Evolutionary conservation across 352 stramenopile genomes (phyloP).

Genomic region (Globisporangium emineosum): DNA sequence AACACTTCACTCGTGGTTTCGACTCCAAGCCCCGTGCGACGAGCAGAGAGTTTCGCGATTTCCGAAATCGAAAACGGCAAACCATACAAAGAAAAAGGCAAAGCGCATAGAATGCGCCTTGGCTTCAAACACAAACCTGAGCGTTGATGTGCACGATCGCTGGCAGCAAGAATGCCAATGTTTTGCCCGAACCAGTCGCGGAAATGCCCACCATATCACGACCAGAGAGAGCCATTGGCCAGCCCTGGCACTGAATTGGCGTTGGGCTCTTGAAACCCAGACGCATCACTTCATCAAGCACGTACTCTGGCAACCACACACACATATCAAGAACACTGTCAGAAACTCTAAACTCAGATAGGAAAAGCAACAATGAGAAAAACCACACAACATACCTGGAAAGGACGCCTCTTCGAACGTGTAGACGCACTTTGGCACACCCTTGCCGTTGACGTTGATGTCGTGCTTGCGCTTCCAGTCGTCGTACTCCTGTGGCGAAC

Average conservation of each 20-base stretch:
- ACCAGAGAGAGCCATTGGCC: conserved; percentile 97
- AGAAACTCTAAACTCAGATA: conserved; percentile 1
- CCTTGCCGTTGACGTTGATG: conserved; percentile 94
- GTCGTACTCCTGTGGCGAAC: conserved; percentile 88
- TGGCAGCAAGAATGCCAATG: conserved; percentile 97
- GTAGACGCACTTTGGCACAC: conserved; percentile 97
- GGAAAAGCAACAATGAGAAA: background rate
- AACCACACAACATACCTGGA: conserved; percentile 37
- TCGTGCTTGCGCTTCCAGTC: conserved; percentile 91
- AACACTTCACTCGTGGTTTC: conserved; percentile 11
- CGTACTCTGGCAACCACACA: conserved; percentile 78
- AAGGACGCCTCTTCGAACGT: conserved; percentile 94
- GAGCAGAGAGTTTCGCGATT: conserved; percentile 5
- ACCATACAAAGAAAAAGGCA: conserved; percentile 6
- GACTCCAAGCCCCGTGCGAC: conserved; percentile 8
- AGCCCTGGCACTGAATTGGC: conserved; percentile 92
- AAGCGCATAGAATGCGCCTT: conserved; percentile 8
- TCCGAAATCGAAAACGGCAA: conserved; percentile 17
- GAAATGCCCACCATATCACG: conserved; percentile 99
- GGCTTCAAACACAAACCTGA: conserved; percentile 89
- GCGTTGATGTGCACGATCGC: conserved; percentile 99
- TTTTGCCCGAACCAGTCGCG: conserved; percentile 97
- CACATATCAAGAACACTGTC: background rate
- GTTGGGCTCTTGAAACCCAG: conserved; percentile 96
- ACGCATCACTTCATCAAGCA: conserved; percentile 96